These are phyloP conservation scores for Colletotrichum spinosum DNA, from an alignment of 2,329 filamentous ascomycete species.

Conservation along the genomic window DNA sequence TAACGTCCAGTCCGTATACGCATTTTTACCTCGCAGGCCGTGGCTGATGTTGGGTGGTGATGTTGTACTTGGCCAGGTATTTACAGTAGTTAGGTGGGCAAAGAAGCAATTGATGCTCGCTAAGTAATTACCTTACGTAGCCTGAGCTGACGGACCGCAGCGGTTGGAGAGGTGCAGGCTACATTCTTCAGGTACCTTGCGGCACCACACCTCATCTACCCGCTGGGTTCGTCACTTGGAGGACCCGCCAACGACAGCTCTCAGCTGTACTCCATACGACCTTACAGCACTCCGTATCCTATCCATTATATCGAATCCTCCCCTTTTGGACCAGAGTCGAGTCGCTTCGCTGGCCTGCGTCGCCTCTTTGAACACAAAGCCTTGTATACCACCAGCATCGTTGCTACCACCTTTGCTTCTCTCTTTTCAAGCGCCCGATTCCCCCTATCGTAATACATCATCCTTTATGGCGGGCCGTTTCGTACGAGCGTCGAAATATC, in stretches of 20 bases:
- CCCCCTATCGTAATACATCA: slow-evolving; percentile 12
- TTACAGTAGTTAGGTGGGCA: background rate
- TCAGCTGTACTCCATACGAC: background rate
- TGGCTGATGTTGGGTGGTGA: too few species aligned
- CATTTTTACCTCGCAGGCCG: too few species aligned
- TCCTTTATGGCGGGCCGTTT: slow-evolving; percentile 71
- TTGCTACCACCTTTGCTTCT: background rate
- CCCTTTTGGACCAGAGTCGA: slow-evolving; percentile 32
- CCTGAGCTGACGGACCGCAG: background rate
- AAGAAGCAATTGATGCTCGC: slow-evolving; percentile 7
- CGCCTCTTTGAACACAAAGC: slow-evolving; percentile 26
- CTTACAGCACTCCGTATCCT: background rate
- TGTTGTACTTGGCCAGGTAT: background rate
- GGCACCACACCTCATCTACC: slow-evolving; percentile 27
- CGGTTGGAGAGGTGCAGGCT: background rate
- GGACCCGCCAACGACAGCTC: slow-evolving; percentile 31
- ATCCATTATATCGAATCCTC: slow-evolving; percentile 33
- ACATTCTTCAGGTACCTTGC: slow-evolving; percentile 1
- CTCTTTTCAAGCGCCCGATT: slow-evolving; percentile 4
- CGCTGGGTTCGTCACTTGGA: slow-evolving; percentile 28
- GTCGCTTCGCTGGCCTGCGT: slow-evolving; percentile 27
- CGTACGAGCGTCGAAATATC: slow-evolving; percentile 76
- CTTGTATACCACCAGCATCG: slow-evolving; percentile 30
- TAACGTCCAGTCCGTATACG: slow-evolving; percentile 1
- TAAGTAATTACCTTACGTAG: background rate